A percentile compares a stretch with the other conserved stretches of the same genome.
Conservation (phyloP, 2,329 filamentous ascomycete genomes). For the Chrysoporthe austroafricana region DNA sequence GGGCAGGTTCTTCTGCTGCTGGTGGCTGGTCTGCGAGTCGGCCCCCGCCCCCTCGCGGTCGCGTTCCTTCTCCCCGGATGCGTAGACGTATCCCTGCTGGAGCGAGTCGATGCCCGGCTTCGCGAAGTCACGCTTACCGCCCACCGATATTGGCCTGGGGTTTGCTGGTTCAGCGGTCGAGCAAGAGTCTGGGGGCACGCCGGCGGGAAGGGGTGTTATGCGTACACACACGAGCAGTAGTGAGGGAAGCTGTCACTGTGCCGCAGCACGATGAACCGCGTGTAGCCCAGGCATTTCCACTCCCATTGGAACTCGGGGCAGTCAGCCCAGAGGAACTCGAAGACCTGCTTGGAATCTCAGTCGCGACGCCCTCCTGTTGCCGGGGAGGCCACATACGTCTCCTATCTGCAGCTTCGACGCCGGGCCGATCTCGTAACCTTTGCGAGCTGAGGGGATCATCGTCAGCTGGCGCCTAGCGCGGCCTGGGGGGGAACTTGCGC, state of each 20-base stretch:
- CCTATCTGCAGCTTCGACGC: slow-evolving; percentile 41
- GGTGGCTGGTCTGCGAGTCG: slow-evolving; percentile 31
- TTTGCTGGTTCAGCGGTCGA: background rate
- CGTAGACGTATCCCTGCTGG: slow-evolving; percentile 42
- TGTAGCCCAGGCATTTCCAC: slow-evolving; percentile 44
- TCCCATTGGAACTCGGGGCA: slow-evolving; percentile 42
- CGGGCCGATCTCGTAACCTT: slow-evolving; percentile 42
- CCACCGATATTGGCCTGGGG: slow-evolving; percentile 40
- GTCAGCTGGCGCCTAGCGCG: slow-evolving; percentile 20
- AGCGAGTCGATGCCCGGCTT: slow-evolving; percentile 43
- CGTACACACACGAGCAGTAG: slow-evolving; percentile 43
- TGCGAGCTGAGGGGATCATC: slow-evolving; percentile 34
- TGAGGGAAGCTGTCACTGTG: slow-evolving; percentile 42
- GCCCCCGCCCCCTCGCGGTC: slow-evolving; percentile 22
- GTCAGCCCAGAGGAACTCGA: slow-evolving; percentile 45
- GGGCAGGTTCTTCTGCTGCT: slow-evolving; percentile 33
- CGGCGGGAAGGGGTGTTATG: slow-evolving; percentile 11
- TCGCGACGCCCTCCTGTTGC: background rate
- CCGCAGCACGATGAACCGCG: slow-evolving; percentile 42
- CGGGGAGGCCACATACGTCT: slow-evolving; percentile 36
- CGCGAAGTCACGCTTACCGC: slow-evolving; percentile 40
- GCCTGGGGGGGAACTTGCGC: background rate
- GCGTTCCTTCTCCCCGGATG: slow-evolving; percentile 39
- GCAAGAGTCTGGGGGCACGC: too few relatives aligned
- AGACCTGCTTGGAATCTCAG: slow-evolving; percentile 34